These are phyloP conservation scores for Lentinula edodes DNA, from an alignment of 768 basidiomycete species.

Conservation along the genomic window DNA sequence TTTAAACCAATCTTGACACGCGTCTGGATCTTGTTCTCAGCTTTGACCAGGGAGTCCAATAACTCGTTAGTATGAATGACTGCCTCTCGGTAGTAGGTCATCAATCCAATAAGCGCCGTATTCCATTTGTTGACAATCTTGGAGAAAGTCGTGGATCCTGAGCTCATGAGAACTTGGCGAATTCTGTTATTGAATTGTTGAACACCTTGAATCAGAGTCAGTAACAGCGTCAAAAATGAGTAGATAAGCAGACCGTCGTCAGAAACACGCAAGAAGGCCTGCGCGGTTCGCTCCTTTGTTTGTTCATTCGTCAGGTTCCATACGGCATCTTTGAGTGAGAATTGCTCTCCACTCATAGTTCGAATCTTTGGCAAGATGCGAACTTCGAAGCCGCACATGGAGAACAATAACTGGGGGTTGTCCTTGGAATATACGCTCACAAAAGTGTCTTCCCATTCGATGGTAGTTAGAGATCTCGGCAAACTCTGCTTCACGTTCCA, in stretches of 20 bases:
- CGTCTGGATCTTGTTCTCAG: conserved; percentile 99
- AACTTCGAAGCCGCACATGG: conserved; percentile 98
- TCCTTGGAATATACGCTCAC: conserved; percentile 96
- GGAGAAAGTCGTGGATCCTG: conserved; percentile 96
- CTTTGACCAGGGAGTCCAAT: conserved; percentile 93
- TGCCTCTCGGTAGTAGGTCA: conserved; percentile 98
- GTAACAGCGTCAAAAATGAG: background rate
- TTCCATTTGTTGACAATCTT: conserved; percentile 99
- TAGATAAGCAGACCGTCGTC: conserved; percentile 62
- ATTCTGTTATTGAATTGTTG: conserved; percentile 98
- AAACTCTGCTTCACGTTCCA: conserved; percentile 99
- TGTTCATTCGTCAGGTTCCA: conserved; percentile 98
- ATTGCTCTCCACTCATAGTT: conserved; percentile 94
- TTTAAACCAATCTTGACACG: conserved; percentile 99
- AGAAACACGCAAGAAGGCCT: conserved; percentile 96
- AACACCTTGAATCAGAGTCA: conserved; percentile 46
- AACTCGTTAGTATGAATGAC: conserved; percentile 97
- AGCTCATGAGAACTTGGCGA: conserved; percentile 95
- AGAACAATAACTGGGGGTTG: conserved; percentile 96
- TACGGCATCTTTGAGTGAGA: conserved; percentile 92
- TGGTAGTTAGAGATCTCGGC: conserved; percentile 92
- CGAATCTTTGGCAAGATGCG: conserved; percentile 96
- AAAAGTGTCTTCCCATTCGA: conserved; percentile 99
- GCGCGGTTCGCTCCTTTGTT: conserved; percentile 95
- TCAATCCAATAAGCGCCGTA: conserved; percentile 89